Evolutionary conservation across 2,329 filamentous ascomycete genomes (phyloP), one percentile per base, ranked within the genome.

Genomic region (Trichophyton benhamiae): DNA sequence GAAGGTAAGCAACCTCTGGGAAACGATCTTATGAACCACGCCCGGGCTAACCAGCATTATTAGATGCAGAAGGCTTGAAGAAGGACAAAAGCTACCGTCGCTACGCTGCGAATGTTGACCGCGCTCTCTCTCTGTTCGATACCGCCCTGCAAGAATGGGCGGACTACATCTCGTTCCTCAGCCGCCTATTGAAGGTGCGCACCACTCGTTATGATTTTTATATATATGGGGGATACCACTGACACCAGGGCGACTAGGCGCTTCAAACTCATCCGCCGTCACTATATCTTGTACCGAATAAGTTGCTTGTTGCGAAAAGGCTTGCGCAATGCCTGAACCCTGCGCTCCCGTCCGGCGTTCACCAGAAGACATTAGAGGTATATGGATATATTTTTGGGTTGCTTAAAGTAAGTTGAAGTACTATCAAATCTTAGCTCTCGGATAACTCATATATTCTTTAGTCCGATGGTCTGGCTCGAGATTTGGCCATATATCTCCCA

Each of bases 141-240:
- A 91, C 89, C 15, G 86, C 90, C 33, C 80, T 96, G 67, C 91
- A 97, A 76, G 94, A 99, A 84, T 99, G 94, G 94, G 94, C 95
- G 57, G 94, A 99, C 77, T 99, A 99, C 72, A 99, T 99, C 70
- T 96, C 92, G 17, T 99, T 97, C 72, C 78, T 99, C 61, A 95
- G 89, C 71, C 85, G 90, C 64, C 80, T 99, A 57, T 80, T 96
- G 64, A 97, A 96, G 84, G 89, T 91, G 30, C 27, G 27, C 38
- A 22, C 9, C n/a, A 9, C 17, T 38, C 9, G 30, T 15, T 17
- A 15, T 15, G 27, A 6, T 38, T 17, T 41, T 22, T 1, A 6
- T 58, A 27, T 30, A 33, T 48, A 22, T n/a, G 27, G 20, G 7
- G 27, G 11, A 20, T 30, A 67, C 30, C 0, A 9, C 15, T 53